phyloP scores from a whole-genome alignment of 371 early-diverging fungal genomes.

The Lichtheimia corymbifera region DNA sequence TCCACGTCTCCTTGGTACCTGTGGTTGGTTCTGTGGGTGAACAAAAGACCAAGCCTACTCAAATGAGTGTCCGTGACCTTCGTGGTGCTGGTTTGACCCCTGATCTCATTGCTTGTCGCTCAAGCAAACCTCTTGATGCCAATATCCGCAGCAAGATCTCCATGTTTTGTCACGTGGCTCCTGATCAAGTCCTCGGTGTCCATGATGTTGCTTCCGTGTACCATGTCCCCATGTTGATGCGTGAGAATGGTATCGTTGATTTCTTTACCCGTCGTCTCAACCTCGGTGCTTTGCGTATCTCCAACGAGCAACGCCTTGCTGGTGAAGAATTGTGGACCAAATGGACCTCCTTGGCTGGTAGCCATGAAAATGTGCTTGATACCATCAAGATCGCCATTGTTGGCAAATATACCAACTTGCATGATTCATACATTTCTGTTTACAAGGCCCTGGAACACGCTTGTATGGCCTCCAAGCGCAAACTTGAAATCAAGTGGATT shows the following conservation, averaged over 20 bases:
- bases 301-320: slow-evolving; percentile 51
- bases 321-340: slow-evolving; percentile 71
- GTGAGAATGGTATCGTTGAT: slow-evolving; percentile 82
- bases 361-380: slow-evolving; percentile 81
- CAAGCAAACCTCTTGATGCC: slow-evolving; percentile 75
- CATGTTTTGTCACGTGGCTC: slow-evolving; percentile 97
- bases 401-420: slow-evolving; percentile 94
- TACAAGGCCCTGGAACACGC: slow-evolving; percentile 96
- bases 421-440: slow-evolving; percentile 97
- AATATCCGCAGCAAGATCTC: slow-evolving; percentile 91
- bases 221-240: slow-evolving; percentile 93
- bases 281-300: slow-evolving; percentile 58
- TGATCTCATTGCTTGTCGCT: slow-evolving; percentile 97
- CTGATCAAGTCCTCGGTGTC: slow-evolving; percentile 87
- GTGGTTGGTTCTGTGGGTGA: slow-evolving; percentile 97
- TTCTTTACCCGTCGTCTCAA: slow-evolving; percentile 81
- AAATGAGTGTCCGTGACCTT: slow-evolving; percentile 92
- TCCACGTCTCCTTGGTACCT: slow-evolving; percentile 97
- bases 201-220: slow-evolving; percentile 95
- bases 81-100: slow-evolving; percentile 95
- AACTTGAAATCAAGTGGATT: slow-evolving; percentile 89
- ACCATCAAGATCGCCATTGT: slow-evolving; percentile 91
- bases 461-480: slow-evolving; percentile 77
- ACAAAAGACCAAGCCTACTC: slow-evolving; percentile 99
- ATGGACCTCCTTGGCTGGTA: slow-evolving; percentile 78